Evolutionary conservation across 2,329 filamentous ascomycete genomes (phyloP).

Genomic region (Cordyceps javanica): DNA sequence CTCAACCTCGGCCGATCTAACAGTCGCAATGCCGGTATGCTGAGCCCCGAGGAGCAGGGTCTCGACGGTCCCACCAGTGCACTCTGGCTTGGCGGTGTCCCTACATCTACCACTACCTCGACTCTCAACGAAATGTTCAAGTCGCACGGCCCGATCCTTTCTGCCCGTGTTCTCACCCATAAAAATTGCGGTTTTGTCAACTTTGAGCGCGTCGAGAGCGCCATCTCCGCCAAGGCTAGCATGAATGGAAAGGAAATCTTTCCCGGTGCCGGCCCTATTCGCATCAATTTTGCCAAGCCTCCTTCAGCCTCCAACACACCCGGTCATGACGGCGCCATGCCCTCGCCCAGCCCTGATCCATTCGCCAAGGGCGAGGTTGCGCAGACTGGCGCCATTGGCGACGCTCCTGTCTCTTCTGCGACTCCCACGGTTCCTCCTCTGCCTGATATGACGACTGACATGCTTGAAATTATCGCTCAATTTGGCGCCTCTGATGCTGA

Average conservation of each 20-base stretch:
- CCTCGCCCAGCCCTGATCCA: conserved; percentile 86
- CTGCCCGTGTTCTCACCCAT: conserved; percentile 88
- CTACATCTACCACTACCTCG: conserved; percentile 91
- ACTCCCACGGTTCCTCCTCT: conserved; percentile 67
- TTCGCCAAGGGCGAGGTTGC: conserved; percentile 52
- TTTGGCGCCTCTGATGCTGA: conserved; percentile 84
- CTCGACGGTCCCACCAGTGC: conserved; percentile 88
- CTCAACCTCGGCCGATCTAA: conserved; percentile 66
- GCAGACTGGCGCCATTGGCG: conserved; percentile 28
- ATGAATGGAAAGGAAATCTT: conserved; percentile 98
- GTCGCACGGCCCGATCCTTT: conserved; percentile 84
- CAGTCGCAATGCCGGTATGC: conserved; percentile 59
- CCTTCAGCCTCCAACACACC: conserved; percentile 86
- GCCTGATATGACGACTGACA: conserved; percentile 72
- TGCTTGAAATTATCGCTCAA: conserved; percentile 78
- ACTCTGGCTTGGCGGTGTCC: conserved; percentile 95
- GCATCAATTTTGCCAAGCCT: conserved; percentile 96
- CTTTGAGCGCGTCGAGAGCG: conserved; percentile 86
- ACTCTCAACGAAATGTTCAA: conserved; percentile 94
- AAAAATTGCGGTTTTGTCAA: conserved; percentile 99
- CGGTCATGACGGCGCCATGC: conserved; percentile 78
- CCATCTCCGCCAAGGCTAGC: conserved; percentile 77
- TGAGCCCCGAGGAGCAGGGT: conserved; percentile 69
- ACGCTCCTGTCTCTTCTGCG: conserved; percentile 31
- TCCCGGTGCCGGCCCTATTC: conserved; percentile 86